Evolutionary conservation across 192 early-diverging fungal genomes (phyloP), one percentile per base, ranked within the genome.

Genomic region (Pilobolus umbonatus): DNA sequence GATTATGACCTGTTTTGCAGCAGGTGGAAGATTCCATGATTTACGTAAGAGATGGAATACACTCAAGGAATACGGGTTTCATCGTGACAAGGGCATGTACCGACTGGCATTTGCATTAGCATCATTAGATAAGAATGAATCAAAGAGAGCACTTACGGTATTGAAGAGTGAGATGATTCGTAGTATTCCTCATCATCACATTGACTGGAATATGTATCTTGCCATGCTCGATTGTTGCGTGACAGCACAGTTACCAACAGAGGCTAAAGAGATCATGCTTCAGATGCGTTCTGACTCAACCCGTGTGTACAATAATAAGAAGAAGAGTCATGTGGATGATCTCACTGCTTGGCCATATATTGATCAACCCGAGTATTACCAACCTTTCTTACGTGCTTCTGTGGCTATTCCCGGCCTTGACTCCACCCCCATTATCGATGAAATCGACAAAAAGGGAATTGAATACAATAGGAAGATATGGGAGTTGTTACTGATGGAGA

Each of bases 201-300:
- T 67, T 0, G 44, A 61, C 14, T 47, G 51, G 39, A 25, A 19
- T 3, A 54, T 51, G 8, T 68, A 73, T 32, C 21, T 49, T 15
- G 49, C 71, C 2, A 61, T 73, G 31, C 61, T 73, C 7, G 65
- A 73, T 40, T 73, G 71, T 40, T 67, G 60, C 36, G 31, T 73
- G 24, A 42, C 65, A 6, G 35, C 59, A 7, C 71, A 73, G 32
- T 50, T 55, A 28, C 31, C 53, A 1, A 12, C 17, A 0, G 53
- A 43, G 21, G 61, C 71, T 3, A 48, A 15, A 2, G 30, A 46
- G n/a, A 36, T 69, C 19, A 59, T 69, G 26, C 17, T 32, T 5
- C 47, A 47, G 24, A 49, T 69, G 35, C 47, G 43, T 8, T 29
- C 17, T 7, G 21, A 34, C 22, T 9, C 31, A 24, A 8, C 3